Evolutionary conservation across 306 rosid species (phyloP), one percentile per base, ranked within the genome.

Genomic region (Trichosanthes truncata): DNA sequence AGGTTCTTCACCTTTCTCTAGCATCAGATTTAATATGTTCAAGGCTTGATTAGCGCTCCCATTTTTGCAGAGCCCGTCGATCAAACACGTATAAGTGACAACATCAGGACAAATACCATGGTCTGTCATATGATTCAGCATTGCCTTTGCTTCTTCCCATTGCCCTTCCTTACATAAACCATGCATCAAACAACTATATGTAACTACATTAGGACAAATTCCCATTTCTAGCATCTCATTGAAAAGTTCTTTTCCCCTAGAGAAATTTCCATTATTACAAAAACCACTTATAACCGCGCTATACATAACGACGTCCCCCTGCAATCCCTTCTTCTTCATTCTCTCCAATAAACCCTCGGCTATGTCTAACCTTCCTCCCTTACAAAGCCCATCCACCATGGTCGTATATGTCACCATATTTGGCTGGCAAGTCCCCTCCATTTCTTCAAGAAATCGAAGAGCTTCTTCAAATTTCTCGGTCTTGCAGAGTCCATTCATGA

Each of bases 21-120:
- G 65, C 92, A 95, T 95, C 88, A 90, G 80, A 74, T 81, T 82
- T 81, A 95, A 85, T 55, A 91, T 33, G 63, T 83, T 83, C 77
- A 84, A 75, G 4, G 91, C 97, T 48, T 88, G 86, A 1, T 78
- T 83, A 9, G 78, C 84, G 76, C 86, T 90, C 81, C 93, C 93
- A 36, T 78, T 78, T 80, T 90, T 91, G 90, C 86, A 91, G 80
- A 95, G 97, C 53, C 97, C 97, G 6, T 91, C 90, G 60, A 88
- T 86, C 62, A 92, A 83, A 80, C 84, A 74, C 1, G 97, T 91
- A 80, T 89, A 92, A 21, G 90, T 74, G 74, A 90, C 80, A 48
- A 87, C 86, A 85, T 92, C 96, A 9, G 89, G 92, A 71, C 1
- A 76, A 76, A 91, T 67, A 60, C 93, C 91, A 45, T 65, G 74